Evolutionary conservation across 805 yeast species (phyloP).

Genomic region (Lipomyces anomalus): DNA sequence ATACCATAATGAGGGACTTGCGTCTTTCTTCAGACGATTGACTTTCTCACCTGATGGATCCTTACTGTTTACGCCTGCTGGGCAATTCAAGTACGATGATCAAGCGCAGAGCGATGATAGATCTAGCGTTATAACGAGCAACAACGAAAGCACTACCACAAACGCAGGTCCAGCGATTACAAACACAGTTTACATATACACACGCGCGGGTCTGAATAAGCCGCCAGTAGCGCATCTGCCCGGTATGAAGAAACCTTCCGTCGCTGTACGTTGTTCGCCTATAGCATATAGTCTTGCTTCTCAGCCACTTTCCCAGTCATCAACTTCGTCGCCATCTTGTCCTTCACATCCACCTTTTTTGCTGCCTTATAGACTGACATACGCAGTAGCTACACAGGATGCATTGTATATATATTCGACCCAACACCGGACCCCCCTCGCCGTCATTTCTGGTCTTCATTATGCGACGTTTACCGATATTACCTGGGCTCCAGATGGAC

Average conservation of each 20-base stretch:
- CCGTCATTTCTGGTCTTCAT: constrained; percentile 71
- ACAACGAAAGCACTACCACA: constrained; percentile 1
- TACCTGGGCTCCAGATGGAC: constrained; percentile 78
- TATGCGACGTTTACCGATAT: constrained; percentile 85
- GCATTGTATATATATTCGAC: constrained; percentile 80
- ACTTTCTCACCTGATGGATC: constrained; percentile 88
- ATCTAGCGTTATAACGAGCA: too few species aligned
- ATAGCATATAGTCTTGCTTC: constrained; percentile 48
- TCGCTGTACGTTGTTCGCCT: constrained; percentile 77
- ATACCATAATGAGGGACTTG: constrained; percentile 81
- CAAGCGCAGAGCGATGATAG: too few species aligned
- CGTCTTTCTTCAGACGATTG: constrained; percentile 83
- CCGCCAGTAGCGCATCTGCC: constrained; percentile 77
- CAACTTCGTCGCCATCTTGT: constrained; percentile 20
- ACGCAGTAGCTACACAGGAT: constrained; percentile 91
- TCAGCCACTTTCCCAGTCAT: too few species aligned
- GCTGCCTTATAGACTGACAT: constrained; percentile 73
- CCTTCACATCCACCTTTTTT: constrained; percentile 40
- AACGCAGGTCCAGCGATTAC: constrained; percentile 38
- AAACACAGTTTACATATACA: constrained; percentile 75
- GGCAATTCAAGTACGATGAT: constrained; percentile 44
- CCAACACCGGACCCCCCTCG: constrained; percentile 59
- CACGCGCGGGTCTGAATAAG: constrained; percentile 59
- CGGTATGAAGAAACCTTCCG: constrained; percentile 74
- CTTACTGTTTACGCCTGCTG: constrained; percentile 71